These are phyloP conservation scores for Emericellopsis atlantica DNA, from an alignment of 2,329 filamentous ascomycete species.

Conservation along the genomic window DNA sequence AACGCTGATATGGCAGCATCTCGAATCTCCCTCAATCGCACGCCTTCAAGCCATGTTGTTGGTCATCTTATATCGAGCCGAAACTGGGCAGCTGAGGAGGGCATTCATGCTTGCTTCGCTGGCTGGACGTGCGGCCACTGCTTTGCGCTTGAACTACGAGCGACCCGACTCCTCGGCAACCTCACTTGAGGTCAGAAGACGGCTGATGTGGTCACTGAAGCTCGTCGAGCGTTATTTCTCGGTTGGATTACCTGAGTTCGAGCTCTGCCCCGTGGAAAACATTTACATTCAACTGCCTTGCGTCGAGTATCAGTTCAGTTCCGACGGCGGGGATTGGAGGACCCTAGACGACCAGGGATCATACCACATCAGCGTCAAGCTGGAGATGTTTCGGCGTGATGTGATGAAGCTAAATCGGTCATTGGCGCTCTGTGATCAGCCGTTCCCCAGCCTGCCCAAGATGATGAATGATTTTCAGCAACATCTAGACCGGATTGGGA, in stretches of 20 bases:
- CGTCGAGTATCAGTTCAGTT: slow-evolving; percentile 14
- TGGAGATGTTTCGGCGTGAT: slow-evolving; percentile 10
- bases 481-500: slow-evolving; percentile 2
- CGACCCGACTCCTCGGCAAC: slow-evolving; percentile 11
- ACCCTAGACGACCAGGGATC: slow-evolving; percentile 5
- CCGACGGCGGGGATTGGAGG: slow-evolving; percentile 1
- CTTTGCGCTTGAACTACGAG: slow-evolving; percentile 26
- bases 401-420: slow-evolving; percentile 11
- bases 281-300: slow-evolving; percentile 19
- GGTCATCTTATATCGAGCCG: slow-evolving; percentile 2
- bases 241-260: slow-evolving; percentile 26
- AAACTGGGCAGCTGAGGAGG: slow-evolving; percentile 2
- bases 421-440: slow-evolving; percentile 1
- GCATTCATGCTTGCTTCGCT: slow-evolving; percentile 21
- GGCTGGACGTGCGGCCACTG: slow-evolving; percentile 20
- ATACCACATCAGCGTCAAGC: slow-evolving; percentile 8
- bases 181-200: slow-evolving; percentile 22
- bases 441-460: slow-evolving; percentile 4
- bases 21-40: slow-evolving; percentile 2
- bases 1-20: slow-evolving; percentile 2
- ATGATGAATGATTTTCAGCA: slow-evolving; percentile 6
- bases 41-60: slow-evolving; percentile 3
- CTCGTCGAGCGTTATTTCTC: slow-evolving; percentile 26
- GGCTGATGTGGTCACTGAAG: slow-evolving; percentile 26
- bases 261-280: slow-evolving; percentile 22